phyloP scores from a whole-genome alignment of 768 basidiomycete species.

The Auriscalpium vulgare region DNA sequence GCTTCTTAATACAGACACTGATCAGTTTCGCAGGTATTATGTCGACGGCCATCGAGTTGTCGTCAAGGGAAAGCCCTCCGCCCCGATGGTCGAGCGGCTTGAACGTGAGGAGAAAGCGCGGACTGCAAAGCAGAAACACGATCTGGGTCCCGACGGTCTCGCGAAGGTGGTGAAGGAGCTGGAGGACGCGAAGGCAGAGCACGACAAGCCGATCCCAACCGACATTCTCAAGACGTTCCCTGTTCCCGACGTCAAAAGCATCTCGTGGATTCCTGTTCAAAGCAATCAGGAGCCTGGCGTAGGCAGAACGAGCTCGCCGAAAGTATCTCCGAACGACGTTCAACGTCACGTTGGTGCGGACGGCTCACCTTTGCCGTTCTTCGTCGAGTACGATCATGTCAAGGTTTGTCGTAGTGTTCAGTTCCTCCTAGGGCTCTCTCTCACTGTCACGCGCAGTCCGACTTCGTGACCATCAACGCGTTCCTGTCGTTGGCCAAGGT shows the following conservation, averaged over 20 bases:
- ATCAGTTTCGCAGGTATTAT: conserved; percentile 53
- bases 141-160: conserved; percentile 77
- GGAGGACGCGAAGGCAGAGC: conserved; percentile 79
- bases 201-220: conserved; percentile 74
- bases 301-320: conserved; percentile 30
- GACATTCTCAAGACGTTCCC: conserved; percentile 80
- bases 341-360: conserved; percentile 60
- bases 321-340: conserved; percentile 36
- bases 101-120: conserved; percentile 77
- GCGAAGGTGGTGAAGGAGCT: conserved; percentile 57
- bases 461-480: conserved; percentile 79
- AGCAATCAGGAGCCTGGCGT: conserved; percentile 55
- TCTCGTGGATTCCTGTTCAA: conserved; percentile 84
- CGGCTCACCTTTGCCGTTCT: conserved; percentile 67
- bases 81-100: conserved; percentile 68
- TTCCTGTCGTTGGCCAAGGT: conserved; percentile 71
- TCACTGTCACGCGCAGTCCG: conserved; percentile 49
- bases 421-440: not conserved
- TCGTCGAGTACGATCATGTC: conserved; percentile 91
- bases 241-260: conserved; percentile 84
- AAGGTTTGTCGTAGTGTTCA: conserved; percentile 41
- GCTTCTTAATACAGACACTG: not conserved
- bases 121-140: conserved; percentile 55
- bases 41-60: conserved; percentile 64
- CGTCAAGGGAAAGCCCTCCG: conserved; percentile 86